These are phyloP conservation scores for Bretschneidera sinensis DNA, from an alignment of 345 rosid species.

Conservation along the genomic window DNA sequence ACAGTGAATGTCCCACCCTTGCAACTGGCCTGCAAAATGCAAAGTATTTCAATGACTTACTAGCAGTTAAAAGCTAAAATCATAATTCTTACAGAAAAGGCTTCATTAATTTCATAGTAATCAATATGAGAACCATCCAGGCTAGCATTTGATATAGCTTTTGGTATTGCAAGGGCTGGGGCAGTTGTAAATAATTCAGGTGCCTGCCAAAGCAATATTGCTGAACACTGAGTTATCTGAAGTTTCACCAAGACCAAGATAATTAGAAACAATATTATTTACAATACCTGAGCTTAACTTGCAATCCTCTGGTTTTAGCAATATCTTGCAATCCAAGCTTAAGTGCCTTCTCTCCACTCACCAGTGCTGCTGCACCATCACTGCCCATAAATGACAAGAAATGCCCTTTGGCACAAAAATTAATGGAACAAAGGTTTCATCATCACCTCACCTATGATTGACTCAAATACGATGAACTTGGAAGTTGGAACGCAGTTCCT, in stretches of 20 bases:
- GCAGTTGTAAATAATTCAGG: slow-evolving; percentile 85
- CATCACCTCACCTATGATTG: background rate
- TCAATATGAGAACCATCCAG: slow-evolving; percentile 78
- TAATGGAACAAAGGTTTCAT: background rate
- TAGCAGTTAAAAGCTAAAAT: slow-evolving; percentile 12
- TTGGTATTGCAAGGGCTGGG: slow-evolving; percentile 90
- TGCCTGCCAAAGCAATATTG: slow-evolving; percentile 41
- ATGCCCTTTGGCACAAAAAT: slow-evolving; percentile 14
- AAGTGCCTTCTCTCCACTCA: slow-evolving; percentile 79
- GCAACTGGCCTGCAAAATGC: slow-evolving; percentile 30
- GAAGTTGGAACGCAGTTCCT: too few species aligned
- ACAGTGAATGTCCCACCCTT: slow-evolving; percentile 17
- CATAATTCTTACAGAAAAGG: slow-evolving; percentile 63
- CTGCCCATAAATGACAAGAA: slow-evolving; percentile 31
- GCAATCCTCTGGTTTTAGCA: slow-evolving; percentile 80
- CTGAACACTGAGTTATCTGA: slow-evolving; percentile 12
- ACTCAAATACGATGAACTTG: background rate
- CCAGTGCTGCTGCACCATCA: slow-evolving; percentile 98
- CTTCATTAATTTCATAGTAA: slow-evolving; percentile 93
- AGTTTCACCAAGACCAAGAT: slow-evolving; percentile 1
- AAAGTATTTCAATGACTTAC: background rate
- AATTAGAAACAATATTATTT: slow-evolving; percentile 1
- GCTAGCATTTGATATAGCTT: slow-evolving; percentile 81
- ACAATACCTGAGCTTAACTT: slow-evolving; percentile 83
- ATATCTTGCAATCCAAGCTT: slow-evolving; percentile 77